These are phyloP conservation scores for Coniferiporia sulphurascens DNA, from an alignment of 1,284 basidiomycete genomes.

Conservation along the genomic window DNA sequence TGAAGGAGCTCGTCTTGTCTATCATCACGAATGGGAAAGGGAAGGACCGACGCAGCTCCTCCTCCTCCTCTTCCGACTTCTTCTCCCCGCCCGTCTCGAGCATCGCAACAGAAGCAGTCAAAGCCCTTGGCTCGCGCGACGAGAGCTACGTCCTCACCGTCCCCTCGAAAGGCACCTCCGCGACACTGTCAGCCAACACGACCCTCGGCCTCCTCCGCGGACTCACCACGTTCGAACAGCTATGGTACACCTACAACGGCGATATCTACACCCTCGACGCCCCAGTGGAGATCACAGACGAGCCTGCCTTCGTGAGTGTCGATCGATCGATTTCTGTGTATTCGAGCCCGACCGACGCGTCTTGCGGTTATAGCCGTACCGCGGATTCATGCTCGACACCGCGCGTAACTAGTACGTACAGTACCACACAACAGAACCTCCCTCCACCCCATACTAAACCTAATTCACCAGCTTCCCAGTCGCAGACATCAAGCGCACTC, in stretches of 20 bases:
- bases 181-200: constrained; percentile 62
- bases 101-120: constrained; percentile 53
- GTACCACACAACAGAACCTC: constrained; percentile 29
- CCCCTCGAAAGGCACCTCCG: constrained; percentile 54
- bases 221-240: constrained; percentile 76
- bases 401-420: constrained; percentile 51
- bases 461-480: constrained; percentile 52
- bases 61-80: too few species aligned
- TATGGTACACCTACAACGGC: constrained; percentile 57
- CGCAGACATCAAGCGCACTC: constrained; percentile 60
- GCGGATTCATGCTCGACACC: constrained; percentile 83
- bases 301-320: constrained; percentile 53
- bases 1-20: constrained; percentile 1
- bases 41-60: not conserved
- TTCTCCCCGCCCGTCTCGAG: constrained; percentile 14
- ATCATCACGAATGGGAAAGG: not conserved
- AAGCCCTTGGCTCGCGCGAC: constrained; percentile 46
- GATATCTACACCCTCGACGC: constrained; percentile 54
- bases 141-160: constrained; percentile 68
- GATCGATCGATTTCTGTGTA: not conserved
- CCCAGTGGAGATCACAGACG: constrained; percentile 56
- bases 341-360: not conserved
- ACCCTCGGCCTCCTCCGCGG: constrained; percentile 78
- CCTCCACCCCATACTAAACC: not conserved
- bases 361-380: constrained; percentile 48